Evolutionary conservation across 75 land plant genomes (phyloP), one percentile per base, ranked within the genome.

Genomic region (Picea sitchensis): DNA sequence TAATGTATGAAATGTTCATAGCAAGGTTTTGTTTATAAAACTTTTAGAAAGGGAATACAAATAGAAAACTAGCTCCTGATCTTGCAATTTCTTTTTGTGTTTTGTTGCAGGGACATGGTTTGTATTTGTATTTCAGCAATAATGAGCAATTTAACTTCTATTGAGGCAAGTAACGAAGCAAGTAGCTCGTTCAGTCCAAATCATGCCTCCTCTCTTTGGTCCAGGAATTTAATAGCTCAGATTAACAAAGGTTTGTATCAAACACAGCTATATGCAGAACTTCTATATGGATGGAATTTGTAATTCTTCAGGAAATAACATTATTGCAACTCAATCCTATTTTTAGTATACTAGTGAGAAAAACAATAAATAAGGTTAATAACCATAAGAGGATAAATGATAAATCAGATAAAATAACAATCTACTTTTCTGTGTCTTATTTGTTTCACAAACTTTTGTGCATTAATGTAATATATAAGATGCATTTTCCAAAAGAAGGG

Each of bases 31-130:
- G 5, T 69, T 69, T 67, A 32, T 18, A 69, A 7, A 69, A 36
- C 41, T 36, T 5, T 20, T 69, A 17, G 31, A 32, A 69, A 69
- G 51, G 44, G 1, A 18, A 69, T 41, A 44, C 73, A 69, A 65
- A 69, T 15, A 17, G 47, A 69, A 26, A 26, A 69, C 20, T 5
- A 41, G 21, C 47, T 69, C 47, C 73, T 41, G 18, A 21, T 8
- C 54, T 41, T 38, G 1, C 51, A 47, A 30, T 76, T 61, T 26
- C 56, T 18, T 4, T 77, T 80, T 67, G 30, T 71, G 44, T 26
- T 23, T 59, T 69, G 18, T 65, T 65, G 47, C 74, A 90, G 92
- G 86, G 89, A 87, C 80, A 85, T 74, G 76, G 87, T 62, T 76
- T 85, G 76, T 68, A 80, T 84, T 3, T 78, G 85, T 75, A 78